These are phyloP conservation scores for Penicillium lividum DNA, from an alignment of 495 filamentous ascomycete genomes.

Conservation along the genomic window DNA sequence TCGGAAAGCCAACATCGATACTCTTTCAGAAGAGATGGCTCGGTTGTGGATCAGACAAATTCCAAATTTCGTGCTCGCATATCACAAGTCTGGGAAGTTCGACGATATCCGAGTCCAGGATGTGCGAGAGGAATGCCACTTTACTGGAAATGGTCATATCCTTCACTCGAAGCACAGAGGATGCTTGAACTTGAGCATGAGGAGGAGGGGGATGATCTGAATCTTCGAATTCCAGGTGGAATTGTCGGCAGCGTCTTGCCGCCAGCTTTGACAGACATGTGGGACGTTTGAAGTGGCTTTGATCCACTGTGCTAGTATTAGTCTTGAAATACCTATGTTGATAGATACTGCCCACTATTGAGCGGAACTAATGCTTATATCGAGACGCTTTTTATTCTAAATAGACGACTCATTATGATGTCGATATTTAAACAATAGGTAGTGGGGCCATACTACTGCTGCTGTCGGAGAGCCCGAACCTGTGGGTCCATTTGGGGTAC, in stretches of 20 bases:
- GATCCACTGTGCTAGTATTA: too few species aligned
- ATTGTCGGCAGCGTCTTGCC: constrained; percentile 20
- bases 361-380: too few species aligned
- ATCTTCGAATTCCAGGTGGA: constrained; percentile 43
- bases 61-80: constrained; percentile 62
- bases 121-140: constrained; percentile 39
- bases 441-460: too few species aligned
- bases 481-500: too few species aligned
- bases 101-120: constrained; percentile 49
- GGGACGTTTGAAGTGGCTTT: too few species aligned
- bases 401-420: too few species aligned
- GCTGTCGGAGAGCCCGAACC: too few species aligned
- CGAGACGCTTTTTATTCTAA: too few species aligned
- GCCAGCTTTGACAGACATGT: neutral
- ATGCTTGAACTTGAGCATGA: constrained; percentile 45
- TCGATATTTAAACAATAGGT: too few species aligned
- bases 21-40: constrained; percentile 48
- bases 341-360: too few species aligned
- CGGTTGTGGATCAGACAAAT: constrained; percentile 63
- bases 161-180: constrained; percentile 31
- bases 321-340: too few species aligned
- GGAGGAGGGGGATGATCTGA: constrained; percentile 32
- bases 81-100: constrained; percentile 57
- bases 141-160: constrained; percentile 44
- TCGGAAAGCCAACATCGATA: constrained; percentile 32